phyloP scores from a whole-genome alignment of 1,284 basidiomycete species.

The Paramarasmius palmivorus region DNA sequence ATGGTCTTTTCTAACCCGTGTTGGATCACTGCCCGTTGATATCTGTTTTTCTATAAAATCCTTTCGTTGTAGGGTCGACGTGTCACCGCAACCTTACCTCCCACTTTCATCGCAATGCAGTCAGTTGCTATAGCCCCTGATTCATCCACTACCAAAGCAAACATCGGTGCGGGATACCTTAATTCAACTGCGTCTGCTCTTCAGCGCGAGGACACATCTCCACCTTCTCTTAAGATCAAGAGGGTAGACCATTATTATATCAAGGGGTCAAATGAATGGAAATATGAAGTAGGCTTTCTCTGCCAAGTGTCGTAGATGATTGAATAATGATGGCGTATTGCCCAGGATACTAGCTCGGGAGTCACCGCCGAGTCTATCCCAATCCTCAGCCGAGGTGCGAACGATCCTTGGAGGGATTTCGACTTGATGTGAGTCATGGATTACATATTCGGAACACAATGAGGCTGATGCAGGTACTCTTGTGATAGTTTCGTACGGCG shows the following conservation, averaged over 20 bases:
- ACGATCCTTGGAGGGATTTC: slow-evolving; percentile 55
- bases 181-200: slow-evolving; percentile 35
- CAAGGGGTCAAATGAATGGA: slow-evolving; percentile 53
- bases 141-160: too few relatives aligned
- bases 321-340: not conserved
- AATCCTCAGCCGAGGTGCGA: slow-evolving; percentile 33
- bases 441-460: not conserved
- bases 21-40: too few relatives aligned
- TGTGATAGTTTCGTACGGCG: slow-evolving; percentile 45
- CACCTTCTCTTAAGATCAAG: slow-evolving; percentile 53
- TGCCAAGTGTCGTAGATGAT: not conserved
- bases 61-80: too few relatives aligned
- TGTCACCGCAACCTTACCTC: not conserved
- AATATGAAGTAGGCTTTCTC: slow-evolving; percentile 43
- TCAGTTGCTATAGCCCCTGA: slow-evolving; percentile 32
- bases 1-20: too few relatives aligned
- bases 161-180: slow-evolving; percentile 19
- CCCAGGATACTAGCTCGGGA: slow-evolving; percentile 49
- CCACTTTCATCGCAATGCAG: slow-evolving; percentile 23
- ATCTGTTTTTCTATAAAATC: too few relatives aligned
- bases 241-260: slow-evolving; percentile 59
- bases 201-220: slow-evolving; percentile 32
- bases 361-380: slow-evolving; percentile 46
- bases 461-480: not conserved
- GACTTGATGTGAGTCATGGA: slow-evolving; percentile 44